Evolutionary conservation across 2,329 filamentous ascomycete genomes (phyloP).

Genomic region (Pseudovirgaria hyperparasitica): DNA sequence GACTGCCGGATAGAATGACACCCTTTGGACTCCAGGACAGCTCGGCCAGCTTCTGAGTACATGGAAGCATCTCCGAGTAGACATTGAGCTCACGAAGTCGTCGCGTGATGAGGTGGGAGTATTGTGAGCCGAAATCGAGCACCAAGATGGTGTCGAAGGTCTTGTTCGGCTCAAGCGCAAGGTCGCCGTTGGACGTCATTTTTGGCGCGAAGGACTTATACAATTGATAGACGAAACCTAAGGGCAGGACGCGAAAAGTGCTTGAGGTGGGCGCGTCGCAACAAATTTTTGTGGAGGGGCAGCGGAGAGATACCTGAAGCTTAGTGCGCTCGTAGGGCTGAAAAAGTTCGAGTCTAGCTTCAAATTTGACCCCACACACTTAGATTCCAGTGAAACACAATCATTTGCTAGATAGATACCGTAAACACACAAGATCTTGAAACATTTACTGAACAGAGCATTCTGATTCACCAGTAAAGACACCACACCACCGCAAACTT

Average conservation of each 20-base stretch:
- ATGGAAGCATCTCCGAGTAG: constrained; percentile 80
- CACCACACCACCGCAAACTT: too few species aligned
- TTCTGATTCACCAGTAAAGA: too few species aligned
- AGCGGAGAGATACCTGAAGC: constrained; percentile 3
- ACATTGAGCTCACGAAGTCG: constrained; percentile 67
- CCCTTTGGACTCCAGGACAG: constrained; percentile 71
- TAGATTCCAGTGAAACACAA: too few species aligned
- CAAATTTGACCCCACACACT: too few species aligned
- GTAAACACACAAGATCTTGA: too few species aligned
- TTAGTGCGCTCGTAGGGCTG: too few species aligned
- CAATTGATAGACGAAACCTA: constrained; percentile 3
- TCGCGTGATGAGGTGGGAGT: constrained; percentile 61
- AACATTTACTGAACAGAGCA: too few species aligned
- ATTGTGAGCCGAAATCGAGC: constrained; percentile 61
- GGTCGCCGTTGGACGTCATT: constrained; percentile 26
- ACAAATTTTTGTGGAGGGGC: constrained; percentile 13
- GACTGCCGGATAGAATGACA: constrained; percentile 63
- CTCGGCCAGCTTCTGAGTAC: constrained; percentile 68
- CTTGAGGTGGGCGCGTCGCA: not conserved
- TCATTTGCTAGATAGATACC: too few species aligned
- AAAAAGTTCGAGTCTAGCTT: too few species aligned
- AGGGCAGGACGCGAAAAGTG: not conserved
- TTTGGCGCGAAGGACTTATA: constrained; percentile 7
- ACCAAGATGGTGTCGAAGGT: constrained; percentile 56
- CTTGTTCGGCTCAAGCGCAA: constrained; percentile 34